Evolutionary conservation across 176 grass and related monocot species (phyloP).

Genomic region (Avena atlantica): DNA sequence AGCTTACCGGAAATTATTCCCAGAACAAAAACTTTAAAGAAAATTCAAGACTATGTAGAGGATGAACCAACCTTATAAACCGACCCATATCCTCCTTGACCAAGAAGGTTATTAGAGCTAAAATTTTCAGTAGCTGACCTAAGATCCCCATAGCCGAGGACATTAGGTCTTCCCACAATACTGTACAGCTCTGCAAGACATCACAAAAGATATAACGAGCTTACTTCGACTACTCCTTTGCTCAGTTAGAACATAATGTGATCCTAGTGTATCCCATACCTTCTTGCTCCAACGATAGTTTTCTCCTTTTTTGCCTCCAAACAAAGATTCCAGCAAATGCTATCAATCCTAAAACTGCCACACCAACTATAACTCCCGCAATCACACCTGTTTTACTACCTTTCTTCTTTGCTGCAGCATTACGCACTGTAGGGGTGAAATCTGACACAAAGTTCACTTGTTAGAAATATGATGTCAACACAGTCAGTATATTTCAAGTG

Average conservation of each 20-base stretch:
- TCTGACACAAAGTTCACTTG: constrained; percentile 50
- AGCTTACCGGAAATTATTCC: background rate
- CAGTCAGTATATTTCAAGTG: constrained; percentile 12
- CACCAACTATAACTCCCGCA: constrained; percentile 62
- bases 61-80: constrained; percentile 68
- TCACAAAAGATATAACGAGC: constrained; percentile 7
- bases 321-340: constrained; percentile 47
- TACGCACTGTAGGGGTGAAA: constrained; percentile 64
- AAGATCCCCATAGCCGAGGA: constrained; percentile 66
- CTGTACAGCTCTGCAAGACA: constrained; percentile 62
- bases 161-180: constrained; percentile 60
- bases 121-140: constrained; percentile 70
- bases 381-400: constrained; percentile 56
- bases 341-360: constrained; percentile 47
- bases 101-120: constrained; percentile 69
- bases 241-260: background rate
- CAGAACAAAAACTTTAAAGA: background rate
- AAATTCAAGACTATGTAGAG: background rate
- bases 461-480: constrained; percentile 15
- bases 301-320: constrained; percentile 57
- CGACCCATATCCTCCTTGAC: constrained; percentile 82
- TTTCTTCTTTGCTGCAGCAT: constrained; percentile 15
- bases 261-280: constrained; percentile 28
- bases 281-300: constrained; percentile 47
- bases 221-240: background rate